Percentiles rank a stretch among this genome's conserved stretches.
Conservation (phyloP, 768 basidiomycete genomes). For the Asterophora lycoperdoides region DNA sequence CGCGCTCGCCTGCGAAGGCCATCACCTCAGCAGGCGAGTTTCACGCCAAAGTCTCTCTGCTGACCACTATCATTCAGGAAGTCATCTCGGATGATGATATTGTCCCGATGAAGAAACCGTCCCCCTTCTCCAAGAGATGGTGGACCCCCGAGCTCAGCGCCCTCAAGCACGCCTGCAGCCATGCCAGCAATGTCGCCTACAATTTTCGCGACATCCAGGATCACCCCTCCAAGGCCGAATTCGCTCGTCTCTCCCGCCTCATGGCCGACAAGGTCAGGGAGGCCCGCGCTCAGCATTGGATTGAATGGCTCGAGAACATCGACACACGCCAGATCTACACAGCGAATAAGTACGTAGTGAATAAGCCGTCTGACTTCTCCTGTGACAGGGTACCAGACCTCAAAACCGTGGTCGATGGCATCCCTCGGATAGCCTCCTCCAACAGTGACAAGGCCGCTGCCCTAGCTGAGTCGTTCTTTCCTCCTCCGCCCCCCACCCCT, state of each 20-base stretch:
- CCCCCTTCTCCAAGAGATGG: constrained; percentile 19
- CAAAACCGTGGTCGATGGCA: neutral
- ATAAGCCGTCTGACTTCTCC: too few relatives aligned
- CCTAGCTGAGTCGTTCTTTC: constrained; percentile 15
- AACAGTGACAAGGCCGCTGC: constrained; percentile 1
- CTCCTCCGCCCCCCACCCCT: constrained; percentile 7
- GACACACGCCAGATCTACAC: too few relatives aligned
- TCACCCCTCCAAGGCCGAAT: neutral
- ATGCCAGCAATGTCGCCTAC: neutral
- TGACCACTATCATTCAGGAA: constrained; percentile 7
- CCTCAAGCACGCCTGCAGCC: neutral
- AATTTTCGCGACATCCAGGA: neutral
- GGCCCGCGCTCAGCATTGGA: neutral
- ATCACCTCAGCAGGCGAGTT: constrained; percentile 2
- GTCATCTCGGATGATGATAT: neutral
- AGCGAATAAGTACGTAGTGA: too few relatives aligned
- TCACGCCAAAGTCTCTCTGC: neutral
- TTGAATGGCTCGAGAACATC: constrained; percentile 3
- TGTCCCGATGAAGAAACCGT: constrained; percentile 7
- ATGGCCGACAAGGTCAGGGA: neutral
- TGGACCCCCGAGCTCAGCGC: constrained; percentile 15
- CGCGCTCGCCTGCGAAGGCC: neutral
- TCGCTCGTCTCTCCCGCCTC: neutral
- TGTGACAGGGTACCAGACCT: constrained; percentile 6
- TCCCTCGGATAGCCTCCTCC: neutral